Evolutionary conservation across 2,329 filamentous ascomycete genomes (phyloP), one percentile per base, ranked within the genome.

Genomic region (Botrytis paeoniae): DNA sequence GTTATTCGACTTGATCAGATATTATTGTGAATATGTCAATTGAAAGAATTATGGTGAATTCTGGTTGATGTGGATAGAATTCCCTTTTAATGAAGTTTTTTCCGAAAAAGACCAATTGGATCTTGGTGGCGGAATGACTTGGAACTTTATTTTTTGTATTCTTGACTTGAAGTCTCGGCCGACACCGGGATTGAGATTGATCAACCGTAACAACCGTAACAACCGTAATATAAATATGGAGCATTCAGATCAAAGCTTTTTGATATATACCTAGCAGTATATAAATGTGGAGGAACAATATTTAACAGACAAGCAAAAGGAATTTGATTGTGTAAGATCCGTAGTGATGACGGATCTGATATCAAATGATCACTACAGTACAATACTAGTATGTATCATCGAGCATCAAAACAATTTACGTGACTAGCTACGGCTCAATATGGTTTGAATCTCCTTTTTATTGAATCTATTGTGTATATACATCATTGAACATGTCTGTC

Each of bases 151-250:
- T 37, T 65, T 37, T 51, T n/a, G 20, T 25, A 37, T 25, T 16
- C 22, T 37, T 37, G 37, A 37, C 41, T 20, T 43, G 12, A 48
- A 29, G 43, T 32, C 32, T 66, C 43, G 64, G 43, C 64, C 64
- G 64, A 54, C 64, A 54, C 45, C 64, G 64, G 61, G 61, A 63
- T 63, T 18, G 41, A 43, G 39, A 43, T 63, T 43, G 37, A 63
- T 63, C 16, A 29, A n/a, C 0, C 29, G 57, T 35, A 60, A 57
- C 12, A 29, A 22, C 9, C n/a, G 51, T 29, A 57, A 37, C 18
- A 22, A 43, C 16, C 41, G 41, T 43, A 43, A 43, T 43, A 43
- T 39, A 61, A 37, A 22, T 39, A 39, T 7, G 22, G 35, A 61
- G 20, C 2, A 51, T 16, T 14, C 25, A n/a, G 25, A n/a, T 51